These are phyloP conservation scores for Aphanomyces invadans DNA, from an alignment of 352 stramenopile genomes.

Conservation along the genomic window DNA sequence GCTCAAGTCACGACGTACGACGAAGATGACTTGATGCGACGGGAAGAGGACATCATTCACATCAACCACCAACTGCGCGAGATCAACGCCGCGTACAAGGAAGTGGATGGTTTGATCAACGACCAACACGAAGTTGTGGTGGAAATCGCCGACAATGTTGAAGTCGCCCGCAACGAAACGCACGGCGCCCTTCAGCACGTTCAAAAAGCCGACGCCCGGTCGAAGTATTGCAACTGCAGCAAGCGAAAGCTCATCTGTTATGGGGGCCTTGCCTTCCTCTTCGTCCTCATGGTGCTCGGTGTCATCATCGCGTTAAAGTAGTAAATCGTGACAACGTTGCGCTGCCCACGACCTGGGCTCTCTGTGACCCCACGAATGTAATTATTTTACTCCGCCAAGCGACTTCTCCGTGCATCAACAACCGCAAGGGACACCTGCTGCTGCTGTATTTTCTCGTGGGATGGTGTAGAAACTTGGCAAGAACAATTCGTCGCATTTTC, in stretches of 20 bases:
- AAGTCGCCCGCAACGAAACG: constrained; percentile 42
- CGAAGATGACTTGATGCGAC: constrained; percentile 49
- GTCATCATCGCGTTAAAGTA: constrained; percentile 31
- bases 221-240: constrained; percentile 44
- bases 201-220: constrained; percentile 43
- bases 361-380: too few species aligned
- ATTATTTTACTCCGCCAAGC: too few species aligned
- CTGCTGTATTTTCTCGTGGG: too few species aligned
- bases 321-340: too few species aligned
- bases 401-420: too few species aligned
- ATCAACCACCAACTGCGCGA: constrained; percentile 65
- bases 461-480: background rate
- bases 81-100: constrained; percentile 55
- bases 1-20: constrained; percentile 54
- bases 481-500: background rate
- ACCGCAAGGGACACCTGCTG: too few species aligned
- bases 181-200: constrained; percentile 45
- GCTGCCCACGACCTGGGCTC: too few species aligned
- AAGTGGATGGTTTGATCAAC: constrained; percentile 52
- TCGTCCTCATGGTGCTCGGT: constrained; percentile 40
- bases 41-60: constrained; percentile 62
- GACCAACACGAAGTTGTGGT: constrained; percentile 60
- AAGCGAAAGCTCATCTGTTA: constrained; percentile 57
- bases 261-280: constrained; percentile 40
- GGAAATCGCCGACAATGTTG: constrained; percentile 51